Evolutionary conservation across 2,329 filamentous ascomycete species (phyloP).

Genomic region (Clarireedia paspali): DNA sequence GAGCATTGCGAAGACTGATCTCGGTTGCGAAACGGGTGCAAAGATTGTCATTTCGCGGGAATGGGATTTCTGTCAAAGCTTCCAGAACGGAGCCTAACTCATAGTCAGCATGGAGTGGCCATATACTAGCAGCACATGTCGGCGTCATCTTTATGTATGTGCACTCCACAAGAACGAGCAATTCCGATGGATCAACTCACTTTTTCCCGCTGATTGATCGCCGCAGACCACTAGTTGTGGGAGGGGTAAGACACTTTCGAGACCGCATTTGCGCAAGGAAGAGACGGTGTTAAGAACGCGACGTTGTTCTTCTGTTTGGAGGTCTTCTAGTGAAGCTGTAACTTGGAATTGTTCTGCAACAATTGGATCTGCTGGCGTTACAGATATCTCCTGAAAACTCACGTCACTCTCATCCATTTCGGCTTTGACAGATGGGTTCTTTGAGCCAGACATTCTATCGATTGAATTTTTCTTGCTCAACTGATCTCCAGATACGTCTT

Average conservation of each 20-base stretch:
- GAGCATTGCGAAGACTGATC: slow-evolving; percentile 33
- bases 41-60: slow-evolving; percentile 50
- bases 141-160: too few species aligned
- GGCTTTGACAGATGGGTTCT: background rate
- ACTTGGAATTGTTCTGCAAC: background rate
- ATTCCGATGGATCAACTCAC: background rate
- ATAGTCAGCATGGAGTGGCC: background rate
- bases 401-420: background rate
- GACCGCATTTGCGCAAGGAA: slow-evolving; percentile 43
- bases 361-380: background rate
- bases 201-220: slow-evolving; percentile 45
- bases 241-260: background rate
- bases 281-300: slow-evolving; percentile 50
- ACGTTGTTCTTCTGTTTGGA: slow-evolving; percentile 42
- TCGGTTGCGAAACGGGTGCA: slow-evolving; percentile 50
- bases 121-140: background rate
- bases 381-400: background rate
- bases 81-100: slow-evolving; percentile 46
- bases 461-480: too few species aligned
- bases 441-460: background rate
- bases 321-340: slow-evolving; percentile 18
- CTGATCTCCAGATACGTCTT: too few species aligned
- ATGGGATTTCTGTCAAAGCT: slow-evolving; percentile 54
- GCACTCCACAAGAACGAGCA: too few species aligned
- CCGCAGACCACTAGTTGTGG: slow-evolving; percentile 2